Evolutionary conservation across 2,329 filamentous ascomycete genomes (phyloP).

Genomic region (Penicillium crustosum): DNA sequence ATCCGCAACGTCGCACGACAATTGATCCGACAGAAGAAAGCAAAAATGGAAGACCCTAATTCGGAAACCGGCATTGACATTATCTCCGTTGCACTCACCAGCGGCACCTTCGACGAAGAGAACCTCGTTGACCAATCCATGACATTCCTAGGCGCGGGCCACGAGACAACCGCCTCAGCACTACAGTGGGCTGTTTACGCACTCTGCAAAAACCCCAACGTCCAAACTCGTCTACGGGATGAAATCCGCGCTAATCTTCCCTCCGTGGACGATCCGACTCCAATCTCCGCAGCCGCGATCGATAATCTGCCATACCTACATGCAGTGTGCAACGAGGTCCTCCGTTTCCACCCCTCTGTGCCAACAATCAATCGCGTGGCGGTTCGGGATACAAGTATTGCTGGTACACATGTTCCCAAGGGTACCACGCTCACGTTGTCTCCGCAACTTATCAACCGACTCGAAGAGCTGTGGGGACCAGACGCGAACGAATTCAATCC

Average conservation of each 20-base stretch:
- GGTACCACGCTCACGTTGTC: constrained; percentile 68
- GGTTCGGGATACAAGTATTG: constrained; percentile 64
- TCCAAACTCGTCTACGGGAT: constrained; percentile 65
- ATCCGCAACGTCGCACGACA: constrained; percentile 67
- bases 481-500: constrained; percentile 76
- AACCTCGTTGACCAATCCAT: constrained; percentile 85
- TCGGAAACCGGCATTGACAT: constrained; percentile 63
- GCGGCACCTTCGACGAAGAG: constrained; percentile 72
- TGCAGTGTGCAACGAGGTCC: constrained; percentile 73
- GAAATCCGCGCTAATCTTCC: constrained; percentile 67
- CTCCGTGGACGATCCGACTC: constrained; percentile 53
- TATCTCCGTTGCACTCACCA: constrained; percentile 74
- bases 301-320: constrained; percentile 77
- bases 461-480: constrained; percentile 68
- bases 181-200: constrained; percentile 75
- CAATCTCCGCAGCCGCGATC: constrained; percentile 60
- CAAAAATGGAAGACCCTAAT: constrained; percentile 41
- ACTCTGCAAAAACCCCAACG: constrained; percentile 63
- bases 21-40: constrained; percentile 70
- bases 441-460: constrained; percentile 68
- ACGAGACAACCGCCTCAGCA: constrained; percentile 75
- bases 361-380: constrained; percentile 69
- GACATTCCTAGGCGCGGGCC: constrained; percentile 81
- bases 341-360: constrained; percentile 72
- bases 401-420: constrained; percentile 64